A percentile compares a stretch with the other conserved stretches of the same genome.
Conservation (phyloP, 768 basidiomycete species). For the Phaeotremella skinneri region DNA sequence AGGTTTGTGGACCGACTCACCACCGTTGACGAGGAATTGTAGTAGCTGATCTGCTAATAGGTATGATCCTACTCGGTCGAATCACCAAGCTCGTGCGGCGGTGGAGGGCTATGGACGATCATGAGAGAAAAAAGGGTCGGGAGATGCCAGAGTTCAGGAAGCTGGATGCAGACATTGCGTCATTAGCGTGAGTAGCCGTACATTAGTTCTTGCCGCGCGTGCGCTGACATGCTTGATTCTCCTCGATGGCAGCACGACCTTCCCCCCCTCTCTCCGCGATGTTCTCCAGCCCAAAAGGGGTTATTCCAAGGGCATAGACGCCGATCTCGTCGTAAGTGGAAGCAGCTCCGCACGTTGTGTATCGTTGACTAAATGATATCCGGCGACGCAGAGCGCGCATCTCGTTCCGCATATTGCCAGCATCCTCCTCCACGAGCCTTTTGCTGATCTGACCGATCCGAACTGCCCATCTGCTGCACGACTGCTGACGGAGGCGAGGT, state of each 20-base stretch:
- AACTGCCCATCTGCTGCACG: slow-evolving; percentile 12
- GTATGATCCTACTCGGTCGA: slow-evolving; percentile 19
- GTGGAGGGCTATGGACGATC: slow-evolving; percentile 7
- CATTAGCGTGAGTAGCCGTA: slow-evolving; percentile 25
- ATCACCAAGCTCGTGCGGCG: slow-evolving; percentile 19
- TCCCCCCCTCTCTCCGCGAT: slow-evolving; percentile 26
- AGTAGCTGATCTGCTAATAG: slow-evolving; percentile 8
- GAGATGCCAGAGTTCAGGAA: slow-evolving; percentile 23
- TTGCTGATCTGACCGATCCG: slow-evolving; percentile 30
- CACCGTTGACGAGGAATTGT: neutral
- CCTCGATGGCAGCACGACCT: slow-evolving; percentile 12
- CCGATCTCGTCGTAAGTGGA: slow-evolving; percentile 31
- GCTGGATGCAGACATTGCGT: slow-evolving; percentile 23
- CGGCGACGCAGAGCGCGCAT: slow-evolving; percentile 19
- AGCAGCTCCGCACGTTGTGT: neutral
- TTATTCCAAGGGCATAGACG: slow-evolving; percentile 25
- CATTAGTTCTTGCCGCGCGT: neutral
- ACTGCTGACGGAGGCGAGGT: slow-evolving; percentile 21
- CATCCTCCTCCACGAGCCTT: slow-evolving; percentile 35
- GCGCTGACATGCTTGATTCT: neutral
- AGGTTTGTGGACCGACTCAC: slow-evolving; percentile 10
- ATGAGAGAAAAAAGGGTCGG: slow-evolving; percentile 9
- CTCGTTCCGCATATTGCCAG: slow-evolving; percentile 21
- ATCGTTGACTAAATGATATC: neutral
- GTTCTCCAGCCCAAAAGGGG: slow-evolving; percentile 23